These are phyloP conservation scores for Lunasporangiospora selenospora DNA, from an alignment of 192 early-diverging fungal genomes.

Conservation along the genomic window DNA sequence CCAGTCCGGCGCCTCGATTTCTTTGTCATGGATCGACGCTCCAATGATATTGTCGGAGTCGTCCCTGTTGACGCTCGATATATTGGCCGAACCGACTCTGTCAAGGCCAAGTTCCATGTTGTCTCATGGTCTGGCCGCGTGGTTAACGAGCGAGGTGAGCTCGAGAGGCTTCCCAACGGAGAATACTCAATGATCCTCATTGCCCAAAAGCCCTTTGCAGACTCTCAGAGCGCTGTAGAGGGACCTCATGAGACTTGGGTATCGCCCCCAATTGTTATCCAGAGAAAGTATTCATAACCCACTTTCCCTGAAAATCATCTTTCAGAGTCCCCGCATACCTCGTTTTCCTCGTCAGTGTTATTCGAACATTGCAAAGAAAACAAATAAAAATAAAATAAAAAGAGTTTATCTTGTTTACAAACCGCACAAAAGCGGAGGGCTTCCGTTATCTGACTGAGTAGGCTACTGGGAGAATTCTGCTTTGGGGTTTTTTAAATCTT, in stretches of 20 bases:
- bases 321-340: no score
- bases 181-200: conserved; percentile 22
- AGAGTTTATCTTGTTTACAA: no score
- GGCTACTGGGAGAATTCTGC: no score
- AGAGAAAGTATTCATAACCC: no score
- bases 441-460: no score
- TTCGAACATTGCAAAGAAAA: no score
- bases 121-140: conserved; percentile 13
- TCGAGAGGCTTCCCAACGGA: conserved; percentile 10
- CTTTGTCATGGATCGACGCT: conserved; percentile 7
- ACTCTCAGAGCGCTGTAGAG: background rate
- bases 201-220: conserved; percentile 34
- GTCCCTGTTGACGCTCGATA: conserved; percentile 27
- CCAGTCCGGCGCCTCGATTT: conserved; percentile 19
- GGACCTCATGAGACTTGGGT: conserved; percentile 21
- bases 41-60: conserved; percentile 6
- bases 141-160: background rate
- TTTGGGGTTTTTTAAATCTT: no score
- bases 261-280: conserved; percentile 15
- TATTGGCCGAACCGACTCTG: conserved; percentile 23
- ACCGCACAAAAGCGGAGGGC: no score
- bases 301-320: no score
- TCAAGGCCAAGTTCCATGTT: conserved; percentile 24
- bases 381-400: no score
- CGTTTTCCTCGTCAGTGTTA: no score